Evolutionary conservation across 2,329 filamentous ascomycete genomes (phyloP), one percentile per base, ranked within the genome.

Genomic region (Sporothrix protearum): DNA sequence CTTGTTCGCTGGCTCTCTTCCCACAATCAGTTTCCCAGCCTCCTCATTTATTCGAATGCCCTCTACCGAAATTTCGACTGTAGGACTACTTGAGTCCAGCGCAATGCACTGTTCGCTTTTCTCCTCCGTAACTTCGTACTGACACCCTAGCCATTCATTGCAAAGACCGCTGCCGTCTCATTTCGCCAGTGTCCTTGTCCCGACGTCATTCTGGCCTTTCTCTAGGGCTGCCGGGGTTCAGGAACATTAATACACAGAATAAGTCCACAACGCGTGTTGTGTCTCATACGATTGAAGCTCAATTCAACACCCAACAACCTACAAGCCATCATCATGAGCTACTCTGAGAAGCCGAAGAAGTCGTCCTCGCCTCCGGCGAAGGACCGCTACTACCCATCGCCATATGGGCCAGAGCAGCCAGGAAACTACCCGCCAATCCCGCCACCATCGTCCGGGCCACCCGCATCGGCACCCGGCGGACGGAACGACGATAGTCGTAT

Each of bases 361-460:
- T 9, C 69, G 19, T n/a, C 49, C 7, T 55, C 69, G 25, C 59
- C 69, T 3, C 49, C 61, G 22, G 28, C 69, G 33, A 51, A 51
- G 28, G 61, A 64, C 6, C 49, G 69, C 1, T 67, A 67, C 45
- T 57, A 67, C 16, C 36, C 51, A 8, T 59, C 61, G 16, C 36
- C 61, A 8, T 71, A 71, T 28, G 69, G 69, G 33, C 36, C 61
- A 1, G 49, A 45, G 16, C 59, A 66, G 59, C 69, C 69, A 8
- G 69, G 69, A 9, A 47, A 36, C 55, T 70, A 70, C 25, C 68
- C 68, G 22, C 57, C 45, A 12, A 64, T 70, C 16, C 69, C 69
- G 10, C 45, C 45, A 14, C 57, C 57, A 10, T 53, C 30, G 19
- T 42, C 69, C 3, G 69, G 49, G 16, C 69, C 36, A 5, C 59